A percentile compares a stretch with the other conserved stretches of the same genome.
Evolutionary conservation across 1,284 basidiomycete genomes (phyloP).

Genomic region (Apiotrichum gamsii): DNA sequence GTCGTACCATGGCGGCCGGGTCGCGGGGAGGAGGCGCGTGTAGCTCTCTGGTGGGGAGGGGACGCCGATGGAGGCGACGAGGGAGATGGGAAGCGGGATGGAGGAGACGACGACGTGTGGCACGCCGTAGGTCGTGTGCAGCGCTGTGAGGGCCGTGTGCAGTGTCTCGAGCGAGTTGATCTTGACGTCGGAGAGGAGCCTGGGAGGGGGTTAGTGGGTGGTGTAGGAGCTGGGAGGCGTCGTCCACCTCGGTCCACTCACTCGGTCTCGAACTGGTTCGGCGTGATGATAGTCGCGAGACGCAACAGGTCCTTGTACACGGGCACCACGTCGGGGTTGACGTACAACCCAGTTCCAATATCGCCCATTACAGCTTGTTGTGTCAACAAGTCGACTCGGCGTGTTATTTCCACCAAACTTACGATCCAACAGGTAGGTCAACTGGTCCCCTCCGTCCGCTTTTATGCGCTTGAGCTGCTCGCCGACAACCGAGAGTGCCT

Average conservation of each 20-base stretch:
- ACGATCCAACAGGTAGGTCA: conserved; percentile 89
- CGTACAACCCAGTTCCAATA: conserved; percentile 72
- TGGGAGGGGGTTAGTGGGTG: conserved; percentile 47
- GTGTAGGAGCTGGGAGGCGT: too few species aligned
- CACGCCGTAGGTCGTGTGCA: conserved; percentile 69
- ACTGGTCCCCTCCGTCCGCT: conserved; percentile 48
- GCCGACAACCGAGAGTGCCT: conserved; percentile 64
- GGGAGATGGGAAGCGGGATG: conserved; percentile 51
- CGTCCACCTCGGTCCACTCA: conserved; percentile 46
- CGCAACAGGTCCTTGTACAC: conserved; percentile 75
- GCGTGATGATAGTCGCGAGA: conserved; percentile 83
- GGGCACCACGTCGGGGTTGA: conserved; percentile 78
- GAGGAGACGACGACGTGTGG: conserved; percentile 90
- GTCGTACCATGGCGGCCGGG: conserved; percentile 34
- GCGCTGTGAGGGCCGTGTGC: conserved; percentile 59
- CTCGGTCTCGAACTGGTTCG: conserved; percentile 98
- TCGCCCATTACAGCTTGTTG: conserved; percentile 92
- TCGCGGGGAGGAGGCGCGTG: conserved; percentile 25
- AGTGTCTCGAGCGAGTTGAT: conserved; percentile 64
- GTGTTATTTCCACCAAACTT: too few species aligned
- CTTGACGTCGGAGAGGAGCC: conserved; percentile 64
- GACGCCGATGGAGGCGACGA: conserved; percentile 32
- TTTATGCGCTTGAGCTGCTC: conserved; percentile 53
- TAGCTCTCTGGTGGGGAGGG: conserved; percentile 40
- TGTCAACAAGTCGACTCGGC: too few species aligned